Conservation (phyloP, 371 early-diverging fungal species). For the Parasitella parasitica region DNA sequence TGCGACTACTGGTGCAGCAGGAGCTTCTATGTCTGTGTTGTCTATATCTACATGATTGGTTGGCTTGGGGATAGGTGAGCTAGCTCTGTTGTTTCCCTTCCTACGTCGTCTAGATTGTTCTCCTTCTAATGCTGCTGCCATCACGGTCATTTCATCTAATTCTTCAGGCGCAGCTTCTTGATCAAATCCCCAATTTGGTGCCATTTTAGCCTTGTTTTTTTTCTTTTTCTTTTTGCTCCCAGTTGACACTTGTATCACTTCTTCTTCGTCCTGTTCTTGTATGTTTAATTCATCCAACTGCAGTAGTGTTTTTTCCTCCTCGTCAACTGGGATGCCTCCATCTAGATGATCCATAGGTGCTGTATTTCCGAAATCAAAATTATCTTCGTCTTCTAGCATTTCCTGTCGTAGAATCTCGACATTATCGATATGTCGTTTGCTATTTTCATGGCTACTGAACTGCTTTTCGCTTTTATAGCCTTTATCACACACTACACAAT, state of each 20-base stretch:
- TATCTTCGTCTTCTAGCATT: constrained; percentile 63
- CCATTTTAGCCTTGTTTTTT: constrained; percentile 27
- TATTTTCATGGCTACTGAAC: constrained; percentile 74
- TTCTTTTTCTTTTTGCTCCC: constrained; percentile 23
- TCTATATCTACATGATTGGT: constrained; percentile 3
- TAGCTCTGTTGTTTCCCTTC: constrained; percentile 13
- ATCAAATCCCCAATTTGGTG: constrained; percentile 27
- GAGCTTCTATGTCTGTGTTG: constrained; percentile 3
- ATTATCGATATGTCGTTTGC: constrained; percentile 73
- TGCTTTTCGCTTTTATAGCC: constrained; percentile 75
- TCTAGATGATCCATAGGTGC: background rate
- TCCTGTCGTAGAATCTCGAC: constrained; percentile 64
- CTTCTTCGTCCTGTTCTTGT: constrained; percentile 2
- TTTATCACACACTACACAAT: constrained; percentile 85
- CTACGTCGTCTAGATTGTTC: constrained; percentile 25
- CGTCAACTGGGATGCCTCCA: background rate
- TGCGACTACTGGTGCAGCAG: background rate
- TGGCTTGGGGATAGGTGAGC: background rate
- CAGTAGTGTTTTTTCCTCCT: background rate
- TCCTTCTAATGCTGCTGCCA: constrained; percentile 35
- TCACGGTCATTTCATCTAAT: constrained; percentile 22
- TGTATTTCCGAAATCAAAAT: constrained; percentile 35
- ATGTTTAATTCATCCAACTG: constrained; percentile 1
- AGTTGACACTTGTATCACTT: constrained; percentile 1
- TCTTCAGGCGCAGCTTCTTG: constrained; percentile 38